These are phyloP conservation scores for Bothriochloa decipiens DNA, from an alignment of 176 grass and related monocot genomes.

Conservation along the genomic window DNA sequence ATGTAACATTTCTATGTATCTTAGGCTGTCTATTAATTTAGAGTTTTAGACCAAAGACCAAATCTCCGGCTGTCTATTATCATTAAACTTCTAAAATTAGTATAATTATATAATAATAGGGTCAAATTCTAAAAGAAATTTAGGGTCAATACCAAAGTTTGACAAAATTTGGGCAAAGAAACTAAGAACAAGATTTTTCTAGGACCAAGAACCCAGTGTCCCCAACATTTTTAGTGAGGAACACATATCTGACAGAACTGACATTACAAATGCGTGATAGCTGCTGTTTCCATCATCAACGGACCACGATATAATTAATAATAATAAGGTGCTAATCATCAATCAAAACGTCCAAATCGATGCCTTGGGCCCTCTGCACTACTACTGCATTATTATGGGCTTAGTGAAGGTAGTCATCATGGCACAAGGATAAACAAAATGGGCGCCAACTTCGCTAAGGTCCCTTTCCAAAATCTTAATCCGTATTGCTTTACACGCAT, in stretches of 20 bases:
- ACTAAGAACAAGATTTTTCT: too few relatives aligned
- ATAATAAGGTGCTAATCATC: background rate
- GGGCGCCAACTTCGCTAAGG: background rate
- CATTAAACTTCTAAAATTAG: too few relatives aligned
- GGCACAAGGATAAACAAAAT: background rate
- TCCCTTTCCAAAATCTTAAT: conserved; percentile 7
- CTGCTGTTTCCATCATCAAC: background rate
- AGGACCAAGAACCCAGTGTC: too few relatives aligned
- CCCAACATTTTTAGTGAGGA: background rate
- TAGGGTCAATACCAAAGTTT: too few relatives aligned
- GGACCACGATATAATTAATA: background rate
- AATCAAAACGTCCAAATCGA: conserved; percentile 37
- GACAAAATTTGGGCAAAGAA: too few relatives aligned
- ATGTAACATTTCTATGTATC: too few relatives aligned
- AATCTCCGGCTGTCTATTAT: too few relatives aligned
- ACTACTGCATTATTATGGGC: background rate
- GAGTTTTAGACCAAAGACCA: too few relatives aligned
- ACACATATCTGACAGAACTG: background rate
- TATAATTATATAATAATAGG: too few relatives aligned
- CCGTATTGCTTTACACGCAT: conserved; percentile 1
- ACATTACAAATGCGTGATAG: background rate
- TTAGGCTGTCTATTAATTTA: too few relatives aligned
- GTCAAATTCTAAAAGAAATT: too few relatives aligned
- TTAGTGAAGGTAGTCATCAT: conserved; percentile 45
- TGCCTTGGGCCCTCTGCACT: background rate